Evolutionary conservation across 2,329 filamentous ascomycete species (phyloP).

Genomic region (Cercospora citrullina): DNA sequence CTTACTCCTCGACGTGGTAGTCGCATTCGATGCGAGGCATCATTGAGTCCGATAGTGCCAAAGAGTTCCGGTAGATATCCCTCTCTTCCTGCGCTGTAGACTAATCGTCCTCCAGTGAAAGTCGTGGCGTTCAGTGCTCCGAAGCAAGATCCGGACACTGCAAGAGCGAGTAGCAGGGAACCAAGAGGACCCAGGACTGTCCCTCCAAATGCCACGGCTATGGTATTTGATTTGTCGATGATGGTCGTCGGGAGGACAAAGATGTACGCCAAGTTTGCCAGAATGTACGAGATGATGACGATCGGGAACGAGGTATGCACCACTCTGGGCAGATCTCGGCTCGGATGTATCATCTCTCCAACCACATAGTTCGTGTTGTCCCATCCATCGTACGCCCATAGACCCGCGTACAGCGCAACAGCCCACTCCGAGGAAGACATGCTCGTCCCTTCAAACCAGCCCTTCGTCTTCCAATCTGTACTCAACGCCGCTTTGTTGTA

Average conservation of each 20-base stretch:
- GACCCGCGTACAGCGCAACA: conserved; percentile 87
- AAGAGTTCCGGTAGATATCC: conserved; percentile 86
- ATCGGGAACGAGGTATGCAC: conserved; percentile 96
- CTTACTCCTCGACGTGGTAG: conserved; percentile 54
- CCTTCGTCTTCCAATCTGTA: conserved; percentile 74
- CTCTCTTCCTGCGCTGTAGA: conserved; percentile 94
- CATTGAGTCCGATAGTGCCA: conserved; percentile 73
- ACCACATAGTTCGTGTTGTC: conserved; percentile 99
- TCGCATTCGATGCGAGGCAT: conserved; percentile 38
- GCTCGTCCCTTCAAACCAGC: conserved; percentile 85
- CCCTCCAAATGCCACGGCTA: conserved; percentile 90
- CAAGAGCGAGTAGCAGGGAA: conserved; percentile 78
- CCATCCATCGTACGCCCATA: conserved; percentile 99
- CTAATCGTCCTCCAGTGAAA: conserved; percentile 87
- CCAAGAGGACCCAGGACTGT: conserved; percentile 86
- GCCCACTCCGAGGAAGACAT: conserved; percentile 83
- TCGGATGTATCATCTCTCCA: conserved; percentile 91
- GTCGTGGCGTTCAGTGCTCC: conserved; percentile 91
- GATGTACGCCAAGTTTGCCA: conserved; percentile 93
- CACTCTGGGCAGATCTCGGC: conserved; percentile 84
- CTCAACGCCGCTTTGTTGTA: conserved; percentile 64
- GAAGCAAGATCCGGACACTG: conserved; percentile 89
- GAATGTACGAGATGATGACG: conserved; percentile 84
- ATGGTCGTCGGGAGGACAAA: conserved; percentile 79
- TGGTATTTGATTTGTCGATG: conserved; percentile 86